Evolutionary conservation across 1,139 yeast species (phyloP).

Genomic region (Nakaseomyces sp.): DNA sequence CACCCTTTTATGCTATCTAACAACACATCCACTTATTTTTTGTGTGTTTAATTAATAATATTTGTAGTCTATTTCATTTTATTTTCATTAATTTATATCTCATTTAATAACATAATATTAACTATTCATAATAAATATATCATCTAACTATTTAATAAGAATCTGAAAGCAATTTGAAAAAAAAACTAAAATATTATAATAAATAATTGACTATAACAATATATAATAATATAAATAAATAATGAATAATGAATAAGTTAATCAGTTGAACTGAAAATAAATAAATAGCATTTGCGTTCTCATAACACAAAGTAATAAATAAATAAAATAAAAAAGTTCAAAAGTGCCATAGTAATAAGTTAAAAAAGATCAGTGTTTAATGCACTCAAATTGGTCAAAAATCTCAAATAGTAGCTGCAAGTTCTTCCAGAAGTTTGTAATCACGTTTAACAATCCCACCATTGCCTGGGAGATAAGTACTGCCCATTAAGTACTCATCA

Average conservation of each 20-base stretch:
- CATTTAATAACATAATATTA: not conserved
- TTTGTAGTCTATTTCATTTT: not conserved
- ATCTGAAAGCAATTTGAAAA: not conserved
- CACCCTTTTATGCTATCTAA: no score
- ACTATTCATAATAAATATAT: no score
- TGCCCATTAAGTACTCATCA: conserved; percentile 69
- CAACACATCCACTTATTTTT: no score
- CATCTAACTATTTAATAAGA: no score
- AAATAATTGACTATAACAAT: conserved; percentile 4
- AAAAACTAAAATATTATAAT: not conserved
- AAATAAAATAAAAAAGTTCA: not conserved
- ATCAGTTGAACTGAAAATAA: no score
- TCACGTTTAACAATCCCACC: conserved; percentile 87
- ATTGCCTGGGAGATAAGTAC: conserved; percentile 80
- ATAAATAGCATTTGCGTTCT: no score
- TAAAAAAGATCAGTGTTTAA: not conserved
- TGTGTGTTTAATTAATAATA: not conserved
- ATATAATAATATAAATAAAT: conserved; percentile 6
- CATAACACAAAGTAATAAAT: conserved; percentile 1
- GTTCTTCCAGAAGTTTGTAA: conserved; percentile 62
- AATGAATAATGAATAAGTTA: not conserved
- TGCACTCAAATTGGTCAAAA: no score
- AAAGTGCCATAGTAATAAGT: not conserved
- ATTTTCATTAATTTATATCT: not conserved
- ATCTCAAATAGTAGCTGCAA: conserved; percentile 34